Percentiles rank a stretch among this genome's conserved stretches.
Evolutionary conservation across 2,329 filamentous ascomycete species (phyloP).

Genomic region (Fusarium odoratissimum): DNA sequence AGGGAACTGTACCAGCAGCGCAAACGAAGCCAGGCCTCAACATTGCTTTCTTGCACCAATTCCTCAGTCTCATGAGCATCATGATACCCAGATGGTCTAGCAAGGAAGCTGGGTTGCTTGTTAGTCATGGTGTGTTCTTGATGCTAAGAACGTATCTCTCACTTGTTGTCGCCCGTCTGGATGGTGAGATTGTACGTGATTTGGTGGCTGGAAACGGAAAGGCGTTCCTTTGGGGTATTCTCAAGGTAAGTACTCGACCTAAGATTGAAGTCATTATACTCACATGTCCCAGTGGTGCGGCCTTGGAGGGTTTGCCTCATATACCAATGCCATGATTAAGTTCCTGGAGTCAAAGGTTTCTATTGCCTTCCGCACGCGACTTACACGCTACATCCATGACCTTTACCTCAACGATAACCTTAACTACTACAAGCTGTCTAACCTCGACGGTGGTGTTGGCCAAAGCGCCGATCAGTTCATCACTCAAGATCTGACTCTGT

Average conservation of each 20-base stretch:
- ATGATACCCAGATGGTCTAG: constrained; percentile 97
- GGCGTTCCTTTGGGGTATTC: constrained; percentile 86
- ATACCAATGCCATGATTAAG: constrained; percentile 99
- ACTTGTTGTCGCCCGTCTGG: constrained; percentile 88
- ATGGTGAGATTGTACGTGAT: constrained; percentile 96
- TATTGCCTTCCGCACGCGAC: constrained; percentile 93
- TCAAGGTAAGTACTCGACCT: constrained; percentile 67
- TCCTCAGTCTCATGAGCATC: constrained; percentile 94
- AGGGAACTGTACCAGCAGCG: constrained; percentile 82
- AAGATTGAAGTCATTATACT: not conserved
- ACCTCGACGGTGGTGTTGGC: constrained; percentile 91
- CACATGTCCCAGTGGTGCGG: constrained; percentile 77
- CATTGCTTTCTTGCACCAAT: constrained; percentile 95
- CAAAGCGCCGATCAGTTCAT: constrained; percentile 97
- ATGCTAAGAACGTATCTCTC: constrained; percentile 95
- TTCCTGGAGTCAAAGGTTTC: constrained; percentile 98
- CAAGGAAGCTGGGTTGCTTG: constrained; percentile 90
- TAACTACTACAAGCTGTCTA: constrained; percentile 95
- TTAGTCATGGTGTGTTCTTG: constrained; percentile 90
- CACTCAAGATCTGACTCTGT: constrained; percentile 94
- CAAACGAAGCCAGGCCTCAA: constrained; percentile 96
- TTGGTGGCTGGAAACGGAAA: constrained; percentile 94
- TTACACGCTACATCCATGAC: constrained; percentile 97
- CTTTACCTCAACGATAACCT: constrained; percentile 94
- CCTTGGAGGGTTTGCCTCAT: constrained; percentile 91